A percentile compares a stretch with the other conserved stretches of the same genome.
phyloP scores from a whole-genome alignment of 805 yeast genomes.

The Saccharomyces mikatae region DNA sequence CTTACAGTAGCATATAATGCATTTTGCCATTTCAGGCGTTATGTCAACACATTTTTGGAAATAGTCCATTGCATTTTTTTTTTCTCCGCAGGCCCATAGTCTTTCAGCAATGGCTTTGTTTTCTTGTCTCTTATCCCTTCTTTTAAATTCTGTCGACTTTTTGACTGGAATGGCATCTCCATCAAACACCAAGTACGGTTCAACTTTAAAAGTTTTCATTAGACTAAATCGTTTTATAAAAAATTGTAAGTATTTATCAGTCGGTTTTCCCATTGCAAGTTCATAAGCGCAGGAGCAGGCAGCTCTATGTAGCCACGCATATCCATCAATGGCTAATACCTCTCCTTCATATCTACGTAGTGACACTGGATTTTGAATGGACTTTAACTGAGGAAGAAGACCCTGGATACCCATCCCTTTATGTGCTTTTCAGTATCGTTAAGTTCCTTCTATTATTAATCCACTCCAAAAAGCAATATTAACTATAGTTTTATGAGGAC shows the following conservation, averaged over 20 bases:
- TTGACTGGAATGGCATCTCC: constrained; percentile 84
- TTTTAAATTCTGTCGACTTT: constrained; percentile 57
- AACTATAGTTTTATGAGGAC: background rate
- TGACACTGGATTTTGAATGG: constrained; percentile 54
- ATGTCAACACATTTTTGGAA: constrained; percentile 78
- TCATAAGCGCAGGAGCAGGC: constrained; percentile 78
- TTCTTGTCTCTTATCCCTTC: constrained; percentile 48
- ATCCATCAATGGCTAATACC: constrained; percentile 87
- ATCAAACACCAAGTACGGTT: constrained; percentile 86
- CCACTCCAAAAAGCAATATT: background rate
- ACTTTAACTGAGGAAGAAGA: constrained; percentile 66
- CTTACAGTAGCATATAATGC: constrained; percentile 66
- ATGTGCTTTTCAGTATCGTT: background rate
- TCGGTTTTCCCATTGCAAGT: constrained; percentile 59
- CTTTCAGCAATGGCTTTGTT: constrained; percentile 51
- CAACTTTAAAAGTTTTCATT: constrained; percentile 57
- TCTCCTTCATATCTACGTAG: constrained; percentile 60
- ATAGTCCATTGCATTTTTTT: constrained; percentile 53
- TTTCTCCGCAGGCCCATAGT: constrained; percentile 45
- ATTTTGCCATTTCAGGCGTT: constrained; percentile 85
- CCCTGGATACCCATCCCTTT: constrained; percentile 73
- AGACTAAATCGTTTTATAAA: constrained; percentile 59
- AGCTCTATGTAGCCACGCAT: constrained; percentile 92
- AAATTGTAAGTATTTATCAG: constrained; percentile 63
- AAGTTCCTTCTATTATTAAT: constrained; percentile 1